phyloP scores from a whole-genome alignment of 805 yeast genomes.

The Citeromyces nyonsensis region DNA sequence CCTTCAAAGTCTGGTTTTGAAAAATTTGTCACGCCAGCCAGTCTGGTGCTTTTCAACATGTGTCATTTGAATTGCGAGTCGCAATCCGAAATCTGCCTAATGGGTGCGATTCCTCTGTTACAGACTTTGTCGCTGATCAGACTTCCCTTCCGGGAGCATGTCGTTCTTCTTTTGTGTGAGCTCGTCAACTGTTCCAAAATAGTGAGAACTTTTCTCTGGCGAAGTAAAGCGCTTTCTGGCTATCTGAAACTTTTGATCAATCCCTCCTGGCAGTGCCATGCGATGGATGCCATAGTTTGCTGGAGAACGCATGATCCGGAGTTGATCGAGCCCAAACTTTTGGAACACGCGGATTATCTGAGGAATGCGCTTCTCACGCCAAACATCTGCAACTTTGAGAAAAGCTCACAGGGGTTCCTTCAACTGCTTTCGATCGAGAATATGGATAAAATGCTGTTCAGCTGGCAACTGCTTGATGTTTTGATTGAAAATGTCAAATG shows the following conservation, averaged over 20 bases:
- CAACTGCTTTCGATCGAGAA: no score
- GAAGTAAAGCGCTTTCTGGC: constrained; percentile 14
- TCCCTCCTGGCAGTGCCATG: constrained; percentile 30
- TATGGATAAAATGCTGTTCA: no score
- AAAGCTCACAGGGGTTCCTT: no score
- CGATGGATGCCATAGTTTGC: constrained; percentile 21
- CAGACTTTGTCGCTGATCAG: constrained; percentile 18
- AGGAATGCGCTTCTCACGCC: no score
- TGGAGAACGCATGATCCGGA: constrained; percentile 3
- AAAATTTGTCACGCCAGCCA: constrained; percentile 21
- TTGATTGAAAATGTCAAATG: no score
- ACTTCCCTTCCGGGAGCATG: constrained; percentile 27
- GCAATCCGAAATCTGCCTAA: constrained; percentile 19
- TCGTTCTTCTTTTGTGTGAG: constrained; percentile 26
- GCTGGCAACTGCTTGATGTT: no score
- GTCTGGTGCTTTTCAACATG: constrained; percentile 25
- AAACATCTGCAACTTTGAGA: no score
- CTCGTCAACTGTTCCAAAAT: constrained; percentile 20
- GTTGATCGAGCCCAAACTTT: background rate
- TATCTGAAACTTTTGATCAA: constrained; percentile 19
- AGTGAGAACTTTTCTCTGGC: constrained; percentile 14
- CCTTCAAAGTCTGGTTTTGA: constrained; percentile 11
- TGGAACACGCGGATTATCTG: no score
- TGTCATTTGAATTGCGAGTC: constrained; percentile 24
- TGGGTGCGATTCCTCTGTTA: constrained; percentile 23